Base-by-base conservation (phyloP, 306 rosid genomes). In the Trifolium pratense region DNA sequence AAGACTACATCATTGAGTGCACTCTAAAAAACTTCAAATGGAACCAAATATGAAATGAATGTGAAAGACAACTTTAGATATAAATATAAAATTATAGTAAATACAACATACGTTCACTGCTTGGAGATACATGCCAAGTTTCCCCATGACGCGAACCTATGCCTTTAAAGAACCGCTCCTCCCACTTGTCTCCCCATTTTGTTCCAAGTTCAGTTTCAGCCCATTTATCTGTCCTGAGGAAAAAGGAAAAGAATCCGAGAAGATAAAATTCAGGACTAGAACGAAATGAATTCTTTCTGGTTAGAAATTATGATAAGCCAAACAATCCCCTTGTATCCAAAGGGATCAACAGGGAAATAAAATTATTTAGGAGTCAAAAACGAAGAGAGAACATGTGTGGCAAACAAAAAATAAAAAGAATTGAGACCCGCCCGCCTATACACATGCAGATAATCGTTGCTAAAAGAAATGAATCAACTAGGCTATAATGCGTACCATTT, bases 121-220 rank as follows among this genome's bases (percentile, higher is more conserved):
- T 71, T 7, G 96, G 94, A 83, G 98, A 85, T 71, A 87, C 92
- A 76, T 94, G 98, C 98, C 97, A 94, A 9, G 98, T 94, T 86
- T 94, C 98, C 81, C 97, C 98, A 68, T 91, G 94, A 64, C 98
- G 89, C 5, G 96, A 91, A 78, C 98, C 98, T 60, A 94, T 91
- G 76, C 97, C 96, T 66, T 86, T 73, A 52, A 94, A 91, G 84
- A 94, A 94, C 84, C 89, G 90, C 76, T 94, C 96, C 86, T 94
- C 98, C 98, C 97, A 94, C 89, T 94, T 94, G 88, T 94, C 98
- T 60, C 98, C 98, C 98, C 98, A 94, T 75, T 86, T 94, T 61
- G 97, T 94, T 51, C 98, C 98, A 76, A 88, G 88, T 81, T 88
- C 90, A 52, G 98, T 89, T 86, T 94, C 98, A 49, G 96, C 97